Evolutionary conservation across 2,329 filamentous ascomycete species (phyloP), one percentile per base, ranked within the genome.

Genomic region (Sphaceloma murrayae): DNA sequence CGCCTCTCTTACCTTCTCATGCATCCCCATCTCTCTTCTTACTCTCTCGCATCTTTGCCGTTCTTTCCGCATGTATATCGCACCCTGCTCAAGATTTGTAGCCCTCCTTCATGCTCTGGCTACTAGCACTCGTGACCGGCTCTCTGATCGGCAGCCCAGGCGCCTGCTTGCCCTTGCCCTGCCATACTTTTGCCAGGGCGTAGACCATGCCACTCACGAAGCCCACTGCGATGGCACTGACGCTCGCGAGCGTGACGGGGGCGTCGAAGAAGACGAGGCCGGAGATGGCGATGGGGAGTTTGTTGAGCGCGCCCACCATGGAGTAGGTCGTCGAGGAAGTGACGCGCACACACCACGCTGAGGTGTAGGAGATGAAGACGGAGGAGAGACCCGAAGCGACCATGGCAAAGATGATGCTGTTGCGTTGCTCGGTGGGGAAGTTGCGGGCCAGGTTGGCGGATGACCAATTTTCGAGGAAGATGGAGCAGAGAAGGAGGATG

Each of bases 281-380:
- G 51, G 82, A 89, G 53, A 98, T 64, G 45, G 91, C 91, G 55
- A 98, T 88, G 31, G 91, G 91, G 22, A 98, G 80, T 73, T 98
- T 98, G 75, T 98, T 98, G 58, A 98, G 73, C 13, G 89, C 86
- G 50, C 91, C 91, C 46, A 96, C 91, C 89, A 98, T 96, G 21
- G 85, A 94, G 72, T 96, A 98, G 2, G 91, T 98, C 6, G 91
- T 98, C 13, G 88, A 95, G 0, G 88, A 94, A 5, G 91, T 96
- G 52, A 94, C 85, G 53, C 91, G 88, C 52, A 98, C 93, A 62
- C 91, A 96, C 91, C 91, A 98, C 27, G 91, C 91, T 11, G 89
- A 95, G 60, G 87, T 93, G 74, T 98, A 98, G n/a, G 89, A 96
- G 65, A 98, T 98, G 68, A 95, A 94, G 58, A 96, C 88, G 40